Percentiles rank a stretch among this genome's conserved stretches.
Conservation (phyloP, 208 protist species). For the Crithidia fasciculata region DNA sequence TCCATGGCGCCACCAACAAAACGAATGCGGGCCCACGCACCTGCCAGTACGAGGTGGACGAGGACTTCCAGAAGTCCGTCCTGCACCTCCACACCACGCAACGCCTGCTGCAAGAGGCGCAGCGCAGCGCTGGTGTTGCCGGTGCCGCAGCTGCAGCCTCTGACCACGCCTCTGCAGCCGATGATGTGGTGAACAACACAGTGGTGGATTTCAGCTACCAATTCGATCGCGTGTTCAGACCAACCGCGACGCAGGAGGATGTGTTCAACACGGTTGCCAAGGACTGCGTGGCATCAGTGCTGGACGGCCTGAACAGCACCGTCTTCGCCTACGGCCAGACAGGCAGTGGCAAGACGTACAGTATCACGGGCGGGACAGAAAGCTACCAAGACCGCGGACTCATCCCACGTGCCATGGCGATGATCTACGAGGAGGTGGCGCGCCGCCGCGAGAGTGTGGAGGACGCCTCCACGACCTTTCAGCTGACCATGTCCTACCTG, state of each 20-base stretch:
- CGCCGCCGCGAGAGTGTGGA: slow-evolving; percentile 38
- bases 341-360: slow-evolving; percentile 92
- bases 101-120: slow-evolving; percentile 28
- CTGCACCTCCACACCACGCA: slow-evolving; percentile 33
- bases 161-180: neutral
- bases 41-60: slow-evolving; percentile 33
- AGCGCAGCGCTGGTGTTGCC: slow-evolving; percentile 18
- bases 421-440: slow-evolving; percentile 81
- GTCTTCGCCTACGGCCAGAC: slow-evolving; percentile 93
- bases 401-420: slow-evolving; percentile 84
- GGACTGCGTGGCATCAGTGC: slow-evolving; percentile 75
- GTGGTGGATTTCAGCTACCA: slow-evolving; percentile 67
- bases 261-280: slow-evolving; percentile 88
- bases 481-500: slow-evolving; percentile 76
- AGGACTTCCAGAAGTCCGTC: slow-evolving; percentile 23
- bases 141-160: neutral
- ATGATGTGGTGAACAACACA: slow-evolving; percentile 81
- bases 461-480: slow-evolving; percentile 31
- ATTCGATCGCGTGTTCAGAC: slow-evolving; percentile 87
- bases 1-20: neutral
- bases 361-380: slow-evolving; percentile 89
- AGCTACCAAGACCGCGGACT: slow-evolving; percentile 88
- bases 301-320: slow-evolving; percentile 90
- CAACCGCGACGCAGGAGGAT: slow-evolving; percentile 68
- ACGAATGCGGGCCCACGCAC: neutral